Evolutionary conservation across 192 early-diverging fungal genomes (phyloP).

Genomic region (Funneliformis mosseae): DNA sequence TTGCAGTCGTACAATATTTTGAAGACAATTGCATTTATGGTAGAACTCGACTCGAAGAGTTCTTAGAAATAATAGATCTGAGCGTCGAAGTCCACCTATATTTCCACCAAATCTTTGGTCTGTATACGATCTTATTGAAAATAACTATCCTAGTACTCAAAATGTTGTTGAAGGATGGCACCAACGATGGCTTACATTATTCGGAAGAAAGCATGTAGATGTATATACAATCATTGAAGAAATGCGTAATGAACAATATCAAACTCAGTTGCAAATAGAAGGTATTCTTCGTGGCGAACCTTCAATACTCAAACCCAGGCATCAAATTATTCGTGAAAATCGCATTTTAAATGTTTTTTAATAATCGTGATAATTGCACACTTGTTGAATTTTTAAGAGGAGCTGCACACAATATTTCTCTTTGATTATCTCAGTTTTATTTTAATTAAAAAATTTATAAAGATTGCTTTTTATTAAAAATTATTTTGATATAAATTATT

Average conservation of each 20-base stretch:
- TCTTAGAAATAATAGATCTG: constrained; percentile 16
- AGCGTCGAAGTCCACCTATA: neutral
- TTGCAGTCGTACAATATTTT: neutral
- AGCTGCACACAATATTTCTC: neutral
- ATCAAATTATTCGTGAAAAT: neutral
- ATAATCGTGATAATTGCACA: neutral
- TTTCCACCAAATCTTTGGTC: constrained; percentile 11
- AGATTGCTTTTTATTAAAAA: no score
- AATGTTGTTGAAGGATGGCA: constrained; percentile 5
- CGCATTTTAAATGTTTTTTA: neutral
- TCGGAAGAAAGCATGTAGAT: constrained; percentile 14
- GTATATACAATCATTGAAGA: constrained; percentile 30
- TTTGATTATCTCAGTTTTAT: no score
- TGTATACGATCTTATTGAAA: neutral
- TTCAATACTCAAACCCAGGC: neutral
- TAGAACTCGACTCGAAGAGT: neutral
- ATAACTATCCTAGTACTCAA: neutral
- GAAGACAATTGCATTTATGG: neutral
- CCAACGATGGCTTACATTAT: neutral
- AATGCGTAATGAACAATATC: constrained; percentile 22
- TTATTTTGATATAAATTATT: no score
- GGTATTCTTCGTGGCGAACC: neutral
- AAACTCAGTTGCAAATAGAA: neutral
- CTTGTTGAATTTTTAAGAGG: constrained; percentile 5
- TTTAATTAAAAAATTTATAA: no score